Conservation (phyloP, 768 basidiomycete genomes). For the Gautieria morchelliformis region DNA sequence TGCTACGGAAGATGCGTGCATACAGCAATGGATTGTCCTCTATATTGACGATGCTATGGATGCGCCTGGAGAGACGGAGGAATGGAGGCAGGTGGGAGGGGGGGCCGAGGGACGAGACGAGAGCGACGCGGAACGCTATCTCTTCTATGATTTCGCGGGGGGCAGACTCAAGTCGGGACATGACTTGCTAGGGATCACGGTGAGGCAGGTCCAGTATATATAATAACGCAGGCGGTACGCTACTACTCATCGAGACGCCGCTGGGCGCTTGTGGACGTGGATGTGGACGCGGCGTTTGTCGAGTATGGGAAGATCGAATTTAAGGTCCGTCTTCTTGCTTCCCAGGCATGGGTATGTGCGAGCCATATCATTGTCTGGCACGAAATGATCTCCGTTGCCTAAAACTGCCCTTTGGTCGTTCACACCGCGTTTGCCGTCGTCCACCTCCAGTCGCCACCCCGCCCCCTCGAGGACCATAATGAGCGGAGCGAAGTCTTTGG, state of each 20-base stretch:
- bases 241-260: too few relatives aligned
- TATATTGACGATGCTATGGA: conserved; percentile 28
- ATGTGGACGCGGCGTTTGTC: not conserved
- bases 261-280: too few relatives aligned
- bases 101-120: conserved; percentile 32
- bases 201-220: not conserved
- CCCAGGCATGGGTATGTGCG: not conserved
- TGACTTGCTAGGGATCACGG: not conserved
- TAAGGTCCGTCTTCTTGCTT: not conserved
- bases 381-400: not conserved
- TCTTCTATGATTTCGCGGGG: conserved; percentile 37
- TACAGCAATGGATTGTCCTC: conserved; percentile 30
- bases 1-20: conserved; percentile 41
- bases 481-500: too few relatives aligned
- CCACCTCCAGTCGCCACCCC: too few relatives aligned
- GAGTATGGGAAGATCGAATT: not conserved
- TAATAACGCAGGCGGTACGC: too few relatives aligned
- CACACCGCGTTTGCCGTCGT: not conserved
- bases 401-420: not conserved
- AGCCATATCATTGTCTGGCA: too few relatives aligned
- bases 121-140: conserved; percentile 41
- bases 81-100: conserved; percentile 41
- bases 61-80: conserved; percentile 30
- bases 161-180: conserved; percentile 21
- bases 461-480: too few relatives aligned